Conservation (phyloP, 495 filamentous ascomycete species). For the Penicillium dipodomyicola region DNA sequence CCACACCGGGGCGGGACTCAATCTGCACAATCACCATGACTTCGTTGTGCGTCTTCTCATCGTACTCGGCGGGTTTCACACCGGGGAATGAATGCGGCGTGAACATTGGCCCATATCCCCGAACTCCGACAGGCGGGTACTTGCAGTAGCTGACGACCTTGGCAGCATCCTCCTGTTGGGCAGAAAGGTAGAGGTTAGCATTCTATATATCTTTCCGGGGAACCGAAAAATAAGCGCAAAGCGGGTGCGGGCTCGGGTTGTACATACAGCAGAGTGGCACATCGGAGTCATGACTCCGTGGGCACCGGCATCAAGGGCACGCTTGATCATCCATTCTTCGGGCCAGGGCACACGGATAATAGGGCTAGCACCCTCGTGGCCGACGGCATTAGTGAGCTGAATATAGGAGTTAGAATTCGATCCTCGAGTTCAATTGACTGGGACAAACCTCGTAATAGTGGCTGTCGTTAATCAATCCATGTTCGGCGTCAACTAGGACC, state of each 20-base stretch:
- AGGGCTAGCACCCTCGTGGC: constrained; percentile 62
- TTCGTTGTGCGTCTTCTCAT: constrained; percentile 34
- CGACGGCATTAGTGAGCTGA: constrained; percentile 51
- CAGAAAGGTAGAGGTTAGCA: neutral
- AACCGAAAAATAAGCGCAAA: too few species aligned
- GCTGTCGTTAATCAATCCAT: constrained; percentile 59
- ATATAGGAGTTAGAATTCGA: neutral
- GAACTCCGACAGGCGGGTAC: constrained; percentile 62
- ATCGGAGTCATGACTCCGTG: constrained; percentile 57
- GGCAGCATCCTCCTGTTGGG: constrained; percentile 51
- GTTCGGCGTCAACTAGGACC: constrained; percentile 78
- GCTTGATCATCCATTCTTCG: constrained; percentile 72
- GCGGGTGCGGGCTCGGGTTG: neutral
- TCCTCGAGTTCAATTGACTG: neutral
- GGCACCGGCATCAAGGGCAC: constrained; percentile 67
- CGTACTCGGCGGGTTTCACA: constrained; percentile 38
- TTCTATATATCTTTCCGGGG: too few species aligned
- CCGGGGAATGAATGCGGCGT: constrained; percentile 41
- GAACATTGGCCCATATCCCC: constrained; percentile 68
- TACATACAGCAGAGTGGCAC: constrained; percentile 37
- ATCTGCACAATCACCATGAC: constrained; percentile 47
- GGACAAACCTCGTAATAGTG: constrained; percentile 38
- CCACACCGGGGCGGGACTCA: constrained; percentile 46
- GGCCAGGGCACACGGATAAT: constrained; percentile 65
- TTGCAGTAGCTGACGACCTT: constrained; percentile 60